Percentiles rank a stretch among this genome's conserved stretches.
Evolutionary conservation across 495 filamentous ascomycete species (phyloP).

Genomic region (Penicillium antarcticum): DNA sequence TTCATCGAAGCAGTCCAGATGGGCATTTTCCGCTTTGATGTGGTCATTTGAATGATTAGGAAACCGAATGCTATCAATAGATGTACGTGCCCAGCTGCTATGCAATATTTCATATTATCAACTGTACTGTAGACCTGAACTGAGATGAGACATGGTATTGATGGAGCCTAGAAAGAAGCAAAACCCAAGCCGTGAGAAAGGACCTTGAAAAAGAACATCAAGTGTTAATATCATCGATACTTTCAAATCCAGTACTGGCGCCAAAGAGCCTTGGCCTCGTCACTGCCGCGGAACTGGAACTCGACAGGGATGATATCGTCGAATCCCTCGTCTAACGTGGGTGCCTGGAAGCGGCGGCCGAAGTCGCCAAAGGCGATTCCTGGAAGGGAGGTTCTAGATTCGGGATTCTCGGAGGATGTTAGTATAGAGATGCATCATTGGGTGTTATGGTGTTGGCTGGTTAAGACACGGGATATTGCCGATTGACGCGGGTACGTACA

Average conservation of each 20-base stretch:
- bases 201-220: background rate
- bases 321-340: conserved; percentile 76
- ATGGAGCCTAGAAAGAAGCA: background rate
- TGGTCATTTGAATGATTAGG: no score
- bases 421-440: background rate
- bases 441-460: no score
- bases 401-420: conserved; percentile 62
- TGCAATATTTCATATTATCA: no score
- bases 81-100: no score
- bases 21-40: background rate
- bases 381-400: conserved; percentile 70
- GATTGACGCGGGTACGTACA: conserved; percentile 14
- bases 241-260: conserved; percentile 65
- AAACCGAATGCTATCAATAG: no score
- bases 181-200: background rate
- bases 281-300: conserved; percentile 62
- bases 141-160: no score
- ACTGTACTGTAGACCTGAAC: no score
- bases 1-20: background rate
- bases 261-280: conserved; percentile 60
- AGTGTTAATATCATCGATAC: background rate
- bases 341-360: conserved; percentile 64
- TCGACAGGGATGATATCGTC: conserved; percentile 68
- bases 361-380: conserved; percentile 77
- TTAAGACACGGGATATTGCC: background rate